Percentiles rank a stretch among this genome's conserved stretches.
Conservation (phyloP, 2,329 filamentous ascomycete genomes). For the Penicillium sp. region DNA sequence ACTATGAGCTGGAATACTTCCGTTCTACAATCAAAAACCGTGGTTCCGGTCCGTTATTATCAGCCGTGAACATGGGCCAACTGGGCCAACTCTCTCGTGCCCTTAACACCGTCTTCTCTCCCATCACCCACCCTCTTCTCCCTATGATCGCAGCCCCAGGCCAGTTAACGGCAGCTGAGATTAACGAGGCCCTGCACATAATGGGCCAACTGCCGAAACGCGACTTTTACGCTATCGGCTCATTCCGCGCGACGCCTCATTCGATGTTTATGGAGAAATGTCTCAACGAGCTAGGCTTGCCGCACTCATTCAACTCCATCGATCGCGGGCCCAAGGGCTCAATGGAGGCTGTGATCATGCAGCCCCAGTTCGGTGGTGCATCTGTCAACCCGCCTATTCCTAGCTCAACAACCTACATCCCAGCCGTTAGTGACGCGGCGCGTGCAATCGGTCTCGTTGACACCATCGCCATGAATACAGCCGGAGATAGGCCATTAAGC, state of each 20-base stretch:
- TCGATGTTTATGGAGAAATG: conserved; percentile 85
- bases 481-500: neutral
- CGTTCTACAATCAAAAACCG: conserved; percentile 73
- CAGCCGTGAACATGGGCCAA: conserved; percentile 83
- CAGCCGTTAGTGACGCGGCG: conserved; percentile 71
- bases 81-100: conserved; percentile 82
- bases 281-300: conserved; percentile 80
- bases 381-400: conserved; percentile 74
- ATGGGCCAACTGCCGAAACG: conserved; percentile 79
- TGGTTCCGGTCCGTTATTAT: conserved; percentile 68
- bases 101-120: conserved; percentile 82
- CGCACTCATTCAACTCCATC: conserved; percentile 74
- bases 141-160: conserved; percentile 83
- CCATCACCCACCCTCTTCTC: conserved; percentile 80
- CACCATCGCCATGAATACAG: conserved; percentile 68
- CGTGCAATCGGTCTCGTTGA: conserved; percentile 78
- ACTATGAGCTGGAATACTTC: conserved; percentile 89
- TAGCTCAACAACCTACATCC: conserved; percentile 59
- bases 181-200: conserved; percentile 74
- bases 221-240: conserved; percentile 77
- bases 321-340: conserved; percentile 67
- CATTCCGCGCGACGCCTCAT: conserved; percentile 69
- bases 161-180: conserved; percentile 81
- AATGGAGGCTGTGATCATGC: conserved; percentile 70
- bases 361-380: conserved; percentile 76